Evolutionary conservation across 163 green algal species (phyloP).

Genomic region (Trebouxiophyceae sp.): DNA sequence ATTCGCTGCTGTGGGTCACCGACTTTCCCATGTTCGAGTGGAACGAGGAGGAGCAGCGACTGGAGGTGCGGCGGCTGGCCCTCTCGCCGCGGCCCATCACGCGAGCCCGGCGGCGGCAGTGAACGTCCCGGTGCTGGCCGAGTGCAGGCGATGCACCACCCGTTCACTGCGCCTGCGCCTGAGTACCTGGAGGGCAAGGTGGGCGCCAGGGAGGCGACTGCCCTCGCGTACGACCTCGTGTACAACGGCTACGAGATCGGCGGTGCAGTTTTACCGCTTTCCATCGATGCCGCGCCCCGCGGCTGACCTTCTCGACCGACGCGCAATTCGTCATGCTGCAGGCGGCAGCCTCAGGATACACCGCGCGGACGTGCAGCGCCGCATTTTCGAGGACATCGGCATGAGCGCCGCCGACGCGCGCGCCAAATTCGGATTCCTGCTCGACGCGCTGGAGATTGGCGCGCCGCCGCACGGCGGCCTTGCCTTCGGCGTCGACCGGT

Average conservation of each 20-base stretch:
- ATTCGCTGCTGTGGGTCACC: constrained; percentile 89
- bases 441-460: constrained; percentile 85
- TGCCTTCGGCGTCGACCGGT: constrained; percentile 82
- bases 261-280: constrained; percentile 13
- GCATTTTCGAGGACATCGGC: constrained; percentile 88
- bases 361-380: constrained; percentile 79
- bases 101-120: too few species aligned
- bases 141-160: constrained; percentile 88
- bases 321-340: constrained; percentile 11
- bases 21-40: constrained; percentile 98
- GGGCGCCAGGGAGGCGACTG: constrained; percentile 11
- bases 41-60: constrained; percentile 70
- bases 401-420: constrained; percentile 61
- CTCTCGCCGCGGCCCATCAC: too few species aligned
- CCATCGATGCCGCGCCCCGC: too few species aligned
- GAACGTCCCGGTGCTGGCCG: constrained; percentile 1
- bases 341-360: constrained; percentile 94
- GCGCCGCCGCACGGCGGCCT: constrained; percentile 91
- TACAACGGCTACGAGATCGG: constrained; percentile 98
- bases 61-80: constrained; percentile 51
- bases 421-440: constrained; percentile 93
- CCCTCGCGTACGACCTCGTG: constrained; percentile 95
- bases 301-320: neutral
- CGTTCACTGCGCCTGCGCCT: constrained; percentile 90
- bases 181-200: constrained; percentile 46